Evolutionary conservation across 2,329 filamentous ascomycete species (phyloP).

Genomic region (Colletotrichum chrysophilum): DNA sequence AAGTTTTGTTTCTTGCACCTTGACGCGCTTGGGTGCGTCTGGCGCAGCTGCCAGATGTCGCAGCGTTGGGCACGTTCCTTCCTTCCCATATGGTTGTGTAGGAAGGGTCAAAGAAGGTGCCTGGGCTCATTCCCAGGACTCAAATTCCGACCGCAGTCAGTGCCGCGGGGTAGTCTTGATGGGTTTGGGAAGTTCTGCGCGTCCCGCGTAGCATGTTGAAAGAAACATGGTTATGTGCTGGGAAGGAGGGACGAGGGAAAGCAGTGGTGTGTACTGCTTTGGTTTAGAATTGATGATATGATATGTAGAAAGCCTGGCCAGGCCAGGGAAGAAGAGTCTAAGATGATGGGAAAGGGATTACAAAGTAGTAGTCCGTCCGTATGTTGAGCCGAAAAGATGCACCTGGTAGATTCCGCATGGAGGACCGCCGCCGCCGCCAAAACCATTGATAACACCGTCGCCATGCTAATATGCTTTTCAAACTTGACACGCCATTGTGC

Average conservation of each 20-base stretch:
- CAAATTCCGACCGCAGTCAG: not conserved
- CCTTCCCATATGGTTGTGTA: not conserved
- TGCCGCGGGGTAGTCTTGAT: too few relatives aligned
- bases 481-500: not conserved
- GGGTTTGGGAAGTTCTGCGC: not conserved
- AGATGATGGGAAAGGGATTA: not conserved
- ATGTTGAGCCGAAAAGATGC: slow-evolving; percentile 3
- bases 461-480: slow-evolving; percentile 10
- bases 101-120: not conserved
- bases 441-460: slow-evolving; percentile 14
- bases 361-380: slow-evolving; percentile 2
- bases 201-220: not conserved
- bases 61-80: slow-evolving; percentile 3
- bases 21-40: slow-evolving; percentile 2
- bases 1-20: not conserved
- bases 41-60: slow-evolving; percentile 5
- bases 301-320: not conserved
- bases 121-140: not conserved
- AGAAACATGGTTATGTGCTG: not conserved
- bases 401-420: not conserved
- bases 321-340: not conserved
- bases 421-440: not conserved
- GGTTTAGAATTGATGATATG: not conserved
- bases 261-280: not conserved
- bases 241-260: not conserved